These are phyloP conservation scores for Umbilicaria muhlenbergii DNA, from an alignment of 495 filamentous ascomycete genomes.

Conservation along the genomic window DNA sequence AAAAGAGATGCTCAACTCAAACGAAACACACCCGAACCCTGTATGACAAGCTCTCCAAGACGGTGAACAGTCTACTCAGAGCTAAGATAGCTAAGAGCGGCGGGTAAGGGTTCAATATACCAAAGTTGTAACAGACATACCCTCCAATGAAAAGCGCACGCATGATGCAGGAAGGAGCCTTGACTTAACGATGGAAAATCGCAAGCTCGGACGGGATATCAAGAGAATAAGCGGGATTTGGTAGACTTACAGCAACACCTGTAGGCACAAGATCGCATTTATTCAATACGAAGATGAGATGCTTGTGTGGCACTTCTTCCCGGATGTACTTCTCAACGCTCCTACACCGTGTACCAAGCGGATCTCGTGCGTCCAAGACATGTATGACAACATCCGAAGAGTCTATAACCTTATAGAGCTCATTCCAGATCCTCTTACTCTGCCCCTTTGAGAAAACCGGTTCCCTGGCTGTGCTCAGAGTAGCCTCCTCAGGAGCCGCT, in stretches of 20 bases:
- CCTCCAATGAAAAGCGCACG: slow-evolving; percentile 43
- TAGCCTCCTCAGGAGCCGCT: slow-evolving; percentile 33
- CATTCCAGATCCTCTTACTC: slow-evolving; percentile 93
- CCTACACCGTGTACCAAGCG: slow-evolving; percentile 73
- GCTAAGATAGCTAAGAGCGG: slow-evolving; percentile 39
- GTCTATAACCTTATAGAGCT: slow-evolving; percentile 95
- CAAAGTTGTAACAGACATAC: slow-evolving; percentile 95
- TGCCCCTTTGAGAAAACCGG: slow-evolving; percentile 90
- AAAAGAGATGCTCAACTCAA: slow-evolving; percentile 69
- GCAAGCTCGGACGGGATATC: slow-evolving; percentile 4
- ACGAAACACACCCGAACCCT: slow-evolving; percentile 50
- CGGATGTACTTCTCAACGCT: slow-evolving; percentile 86
- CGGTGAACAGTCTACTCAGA: slow-evolving; percentile 57
- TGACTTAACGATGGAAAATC: slow-evolving; percentile 76
- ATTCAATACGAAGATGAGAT: slow-evolving; percentile 82
- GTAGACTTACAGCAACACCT: slow-evolving; percentile 71
- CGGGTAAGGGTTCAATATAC: slow-evolving; percentile 70
- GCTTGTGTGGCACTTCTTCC: slow-evolving; percentile 89
- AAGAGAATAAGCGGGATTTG: slow-evolving; percentile 3
- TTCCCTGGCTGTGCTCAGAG: slow-evolving; percentile 57
- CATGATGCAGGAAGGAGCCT: slow-evolving; percentile 55
- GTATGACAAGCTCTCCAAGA: slow-evolving; percentile 56
- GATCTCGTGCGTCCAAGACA: slow-evolving; percentile 87
- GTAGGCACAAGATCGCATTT: slow-evolving; percentile 96
- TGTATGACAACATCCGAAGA: slow-evolving; percentile 93